Percentiles rank a stretch among this genome's conserved stretches.
These are phyloP conservation scores for Erysimum pusillum DNA, from an alignment of 441 rosid species.

Conservation along the genomic window DNA sequence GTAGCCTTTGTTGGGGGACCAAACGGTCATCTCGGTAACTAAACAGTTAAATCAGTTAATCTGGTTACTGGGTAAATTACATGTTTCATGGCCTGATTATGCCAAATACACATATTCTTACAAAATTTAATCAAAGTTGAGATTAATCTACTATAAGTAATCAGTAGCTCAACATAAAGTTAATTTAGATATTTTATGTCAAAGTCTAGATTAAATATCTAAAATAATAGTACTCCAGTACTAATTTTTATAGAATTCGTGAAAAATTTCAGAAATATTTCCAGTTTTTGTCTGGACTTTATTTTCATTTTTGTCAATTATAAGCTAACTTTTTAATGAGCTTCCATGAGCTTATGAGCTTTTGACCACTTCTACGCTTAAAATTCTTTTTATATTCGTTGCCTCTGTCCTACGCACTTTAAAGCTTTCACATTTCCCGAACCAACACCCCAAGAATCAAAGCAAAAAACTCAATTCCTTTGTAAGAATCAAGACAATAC, in stretches of 20 bases:
- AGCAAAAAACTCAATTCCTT: constrained; percentile 9
- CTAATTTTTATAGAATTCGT: not conserved
- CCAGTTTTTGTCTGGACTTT: not conserved
- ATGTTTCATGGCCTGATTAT: constrained; percentile 21
- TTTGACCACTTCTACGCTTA: constrained; percentile 2
- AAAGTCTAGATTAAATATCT: no score
- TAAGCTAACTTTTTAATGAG: not conserved
- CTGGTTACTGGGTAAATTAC: constrained; percentile 21
- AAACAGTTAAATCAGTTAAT: constrained; percentile 32
- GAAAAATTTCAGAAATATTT: not conserved
- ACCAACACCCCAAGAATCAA: constrained; percentile 43
- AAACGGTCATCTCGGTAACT: constrained; percentile 52
- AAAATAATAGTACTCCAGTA: no score
- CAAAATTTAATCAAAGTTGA: not conserved
- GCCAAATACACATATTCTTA: not conserved
- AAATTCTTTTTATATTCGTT: constrained; percentile 34
- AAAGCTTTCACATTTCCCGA: constrained; percentile 16
- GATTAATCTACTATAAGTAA: not conserved
- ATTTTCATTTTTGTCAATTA: not conserved
- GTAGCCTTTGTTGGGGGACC: constrained; percentile 42
- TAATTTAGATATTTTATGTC: not conserved
- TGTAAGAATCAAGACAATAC: constrained; percentile 35
- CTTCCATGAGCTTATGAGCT: not conserved
- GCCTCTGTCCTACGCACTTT: constrained; percentile 49
- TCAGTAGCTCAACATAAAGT: not conserved